Evolutionary conservation across 2,329 filamentous ascomycete species (phyloP).

Genomic region (Trichoderma arundinaceum): DNA sequence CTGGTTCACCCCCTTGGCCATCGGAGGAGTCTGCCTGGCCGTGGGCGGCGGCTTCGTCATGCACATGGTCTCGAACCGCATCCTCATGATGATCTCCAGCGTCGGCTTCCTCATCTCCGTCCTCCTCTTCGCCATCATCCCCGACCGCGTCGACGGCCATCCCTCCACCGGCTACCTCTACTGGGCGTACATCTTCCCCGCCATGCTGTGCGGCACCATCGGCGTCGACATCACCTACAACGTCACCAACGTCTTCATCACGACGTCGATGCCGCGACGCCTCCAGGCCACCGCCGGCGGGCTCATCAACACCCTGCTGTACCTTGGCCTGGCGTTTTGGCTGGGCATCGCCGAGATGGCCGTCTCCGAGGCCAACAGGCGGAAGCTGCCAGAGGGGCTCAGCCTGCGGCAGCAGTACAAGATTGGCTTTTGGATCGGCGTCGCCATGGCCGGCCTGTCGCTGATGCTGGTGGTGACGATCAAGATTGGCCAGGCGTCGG

Average conservation of each 20-base stretch:
- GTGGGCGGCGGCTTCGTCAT: slow-evolving; percentile 68
- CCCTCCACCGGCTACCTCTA: slow-evolving; percentile 50
- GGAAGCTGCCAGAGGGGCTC: slow-evolving; percentile 38
- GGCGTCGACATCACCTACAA: slow-evolving; percentile 79
- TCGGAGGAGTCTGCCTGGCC: slow-evolving; percentile 70
- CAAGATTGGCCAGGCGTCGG: slow-evolving; percentile 59
- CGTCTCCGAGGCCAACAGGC: slow-evolving; percentile 53
- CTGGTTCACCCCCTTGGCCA: slow-evolving; percentile 71
- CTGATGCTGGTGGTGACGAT: slow-evolving; percentile 63
- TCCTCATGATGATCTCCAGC: slow-evolving; percentile 67
- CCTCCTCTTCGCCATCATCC: slow-evolving; percentile 69
- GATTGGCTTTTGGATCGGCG: slow-evolving; percentile 70
- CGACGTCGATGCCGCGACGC: slow-evolving; percentile 68
- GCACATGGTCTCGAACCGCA: slow-evolving; percentile 66
- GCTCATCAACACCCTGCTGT: slow-evolving; percentile 71
- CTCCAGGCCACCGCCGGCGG: slow-evolving; percentile 75
- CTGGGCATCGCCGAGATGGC: slow-evolving; percentile 67
- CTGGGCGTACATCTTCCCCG: slow-evolving; percentile 77
- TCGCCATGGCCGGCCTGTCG: slow-evolving; percentile 59
- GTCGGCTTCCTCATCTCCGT: slow-evolving; percentile 63
- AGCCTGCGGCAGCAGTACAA: slow-evolving; percentile 62
- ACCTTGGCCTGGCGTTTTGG: slow-evolving; percentile 64
- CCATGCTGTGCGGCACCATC: slow-evolving; percentile 71
- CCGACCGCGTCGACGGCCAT: slow-evolving; percentile 53
- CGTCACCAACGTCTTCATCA: slow-evolving; percentile 78